These are phyloP conservation scores for Pseudonectria buxi DNA, from an alignment of 2,329 filamentous ascomycete genomes.

Conservation along the genomic window DNA sequence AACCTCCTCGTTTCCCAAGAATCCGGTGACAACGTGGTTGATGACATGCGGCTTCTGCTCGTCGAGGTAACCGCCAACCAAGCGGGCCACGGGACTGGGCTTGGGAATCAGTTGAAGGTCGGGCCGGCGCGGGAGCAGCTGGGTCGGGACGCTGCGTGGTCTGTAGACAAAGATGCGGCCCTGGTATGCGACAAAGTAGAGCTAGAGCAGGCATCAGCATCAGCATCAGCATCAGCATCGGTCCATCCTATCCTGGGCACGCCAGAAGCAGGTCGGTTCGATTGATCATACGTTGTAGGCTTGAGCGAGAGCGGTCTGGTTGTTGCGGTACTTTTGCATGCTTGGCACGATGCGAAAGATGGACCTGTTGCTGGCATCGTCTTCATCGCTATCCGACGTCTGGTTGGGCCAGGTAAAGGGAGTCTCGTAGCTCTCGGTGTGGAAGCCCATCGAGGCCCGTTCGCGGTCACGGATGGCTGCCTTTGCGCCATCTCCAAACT, in stretches of 20 bases:
- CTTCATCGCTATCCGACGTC: conserved; percentile 16
- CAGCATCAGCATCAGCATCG: conserved; percentile 7
- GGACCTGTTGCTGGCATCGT: conserved; percentile 12
- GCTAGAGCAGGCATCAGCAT: conserved; percentile 24
- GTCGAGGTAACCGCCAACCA: conserved; percentile 49
- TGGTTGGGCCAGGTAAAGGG: conserved; percentile 25
- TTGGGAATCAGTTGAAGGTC: conserved; percentile 44
- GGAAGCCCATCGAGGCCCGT: conserved; percentile 18
- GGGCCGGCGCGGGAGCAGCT: conserved; percentile 42
- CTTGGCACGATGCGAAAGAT: conserved; percentile 26
- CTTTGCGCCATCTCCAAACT: conserved; percentile 33
- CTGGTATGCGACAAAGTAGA: conserved; percentile 56
- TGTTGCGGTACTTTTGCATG: conserved; percentile 41
- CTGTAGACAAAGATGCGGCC: conserved; percentile 51
- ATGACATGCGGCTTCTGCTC: conserved; percentile 49
- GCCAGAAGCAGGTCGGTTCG: neutral
- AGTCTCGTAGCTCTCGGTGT: conserved; percentile 15
- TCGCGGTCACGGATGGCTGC: conserved; percentile 30
- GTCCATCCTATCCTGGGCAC: neutral
- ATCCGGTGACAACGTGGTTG: conserved; percentile 63
- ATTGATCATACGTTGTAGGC: conserved; percentile 40
- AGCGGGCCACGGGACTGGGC: conserved; percentile 31
- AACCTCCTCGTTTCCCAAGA: conserved; percentile 64
- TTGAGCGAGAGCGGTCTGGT: conserved; percentile 53
- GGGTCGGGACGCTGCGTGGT: conserved; percentile 38